Base-by-base conservation (phyloP, 2,329 filamentous ascomycete species). In the Scedosporium minutisporum region DNA sequence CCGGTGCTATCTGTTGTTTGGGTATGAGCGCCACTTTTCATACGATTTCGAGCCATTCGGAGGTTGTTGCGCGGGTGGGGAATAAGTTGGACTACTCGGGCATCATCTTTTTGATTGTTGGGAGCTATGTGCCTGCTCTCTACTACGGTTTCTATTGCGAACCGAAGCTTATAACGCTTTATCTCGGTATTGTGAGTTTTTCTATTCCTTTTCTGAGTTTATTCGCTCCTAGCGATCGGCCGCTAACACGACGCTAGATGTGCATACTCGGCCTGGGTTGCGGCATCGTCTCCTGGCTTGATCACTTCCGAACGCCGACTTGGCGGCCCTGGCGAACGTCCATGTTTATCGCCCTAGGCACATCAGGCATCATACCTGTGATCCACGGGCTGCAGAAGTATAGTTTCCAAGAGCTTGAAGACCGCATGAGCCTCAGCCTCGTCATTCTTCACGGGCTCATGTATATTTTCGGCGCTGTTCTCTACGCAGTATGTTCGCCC, bases 31-130 rank as follows among this genome's bases (percentile, higher is more conserved):
- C 91, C 4, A 89, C 88, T 2, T 99, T 87, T 72, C 95, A 99
- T 72, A 83, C 90, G 1, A 83, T 97, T 58, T 86, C 82, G 23
- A 96, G 97, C 67, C 95, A 99, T 74, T 95, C 90, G 18, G 84
- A 86, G 44, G 75, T 76, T 1, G 90, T 97, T 14, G 87, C 89
- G 2, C 87, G 84, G 65, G 90, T 91, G 79, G 93, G 93, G 10
- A 97, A 97, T 73, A 91, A 96, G 73, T 78, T 97, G 63, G 95
- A 99, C 72, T 97, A 99, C 72, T 85, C 93, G 4, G 95, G 95
- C 6, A 99, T 99, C 68, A 90, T 97, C 33, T 85, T 87, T 58
- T 78, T 99, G 67, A 97, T 97, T 64, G 90, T 93, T 67, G 95
- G 95, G 6, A 93, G 89, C 72, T 96, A 93, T 71, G 85, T 97